phyloP scores from a whole-genome alignment of 805 yeast genomes.

The Nakazawaea peltata region DNA sequence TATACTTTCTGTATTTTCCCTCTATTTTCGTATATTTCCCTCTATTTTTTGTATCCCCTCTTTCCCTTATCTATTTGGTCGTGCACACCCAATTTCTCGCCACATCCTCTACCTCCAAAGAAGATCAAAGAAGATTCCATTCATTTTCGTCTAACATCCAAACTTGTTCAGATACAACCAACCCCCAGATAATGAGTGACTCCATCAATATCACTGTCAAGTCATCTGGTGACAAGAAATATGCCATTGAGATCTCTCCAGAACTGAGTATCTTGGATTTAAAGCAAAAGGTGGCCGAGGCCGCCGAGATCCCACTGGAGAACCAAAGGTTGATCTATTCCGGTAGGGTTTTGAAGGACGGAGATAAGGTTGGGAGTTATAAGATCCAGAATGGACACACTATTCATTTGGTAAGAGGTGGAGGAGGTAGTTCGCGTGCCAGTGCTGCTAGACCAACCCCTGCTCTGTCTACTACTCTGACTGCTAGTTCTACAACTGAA shows the following conservation, averaged over 20 bases:
- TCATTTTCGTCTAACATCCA: too few species aligned
- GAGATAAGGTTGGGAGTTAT: slow-evolving; percentile 64
- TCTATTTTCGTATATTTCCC: too few species aligned
- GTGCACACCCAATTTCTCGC: too few species aligned
- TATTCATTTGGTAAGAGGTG: slow-evolving; percentile 82
- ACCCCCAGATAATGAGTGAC: too few species aligned
- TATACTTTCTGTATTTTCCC: too few species aligned
- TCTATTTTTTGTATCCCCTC: too few species aligned
- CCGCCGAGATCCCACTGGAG: slow-evolving; percentile 61
- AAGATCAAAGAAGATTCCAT: too few species aligned
- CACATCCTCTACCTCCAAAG: too few species aligned
- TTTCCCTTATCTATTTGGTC: too few species aligned
- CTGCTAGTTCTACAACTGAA: slow-evolving; percentile 15
- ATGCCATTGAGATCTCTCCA: slow-evolving; percentile 50
- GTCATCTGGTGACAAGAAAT: slow-evolving; percentile 71
- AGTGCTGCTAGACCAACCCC: slow-evolving; percentile 20
- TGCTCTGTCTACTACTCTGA: slow-evolving; percentile 12
- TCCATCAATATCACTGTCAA: slow-evolving; percentile 22
- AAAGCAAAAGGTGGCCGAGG: slow-evolving; percentile 54
- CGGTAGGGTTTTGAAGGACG: slow-evolving; percentile 87
- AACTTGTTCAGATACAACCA: too few species aligned
- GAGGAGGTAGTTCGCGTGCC: too few species aligned
- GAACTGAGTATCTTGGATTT: slow-evolving; percentile 55
- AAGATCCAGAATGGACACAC: slow-evolving; percentile 83
- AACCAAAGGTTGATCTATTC: slow-evolving; percentile 87